A percentile compares a stretch with the other conserved stretches of the same genome.
Conservation (phyloP, 768 basidiomycete species). For the Lentinula detonsa region DNA sequence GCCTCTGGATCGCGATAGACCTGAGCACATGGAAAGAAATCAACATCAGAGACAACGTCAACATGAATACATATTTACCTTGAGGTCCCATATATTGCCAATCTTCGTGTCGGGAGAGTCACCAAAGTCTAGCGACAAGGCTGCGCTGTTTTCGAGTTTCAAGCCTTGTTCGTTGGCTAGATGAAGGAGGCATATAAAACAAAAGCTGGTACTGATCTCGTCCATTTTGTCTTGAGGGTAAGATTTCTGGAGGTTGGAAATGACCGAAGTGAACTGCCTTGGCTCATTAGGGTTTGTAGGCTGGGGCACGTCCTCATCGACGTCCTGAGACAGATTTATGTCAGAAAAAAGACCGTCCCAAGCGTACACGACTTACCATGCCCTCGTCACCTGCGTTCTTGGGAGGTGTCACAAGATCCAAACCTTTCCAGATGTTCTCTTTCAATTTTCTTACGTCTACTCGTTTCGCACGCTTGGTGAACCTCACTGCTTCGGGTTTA, state of each 20-base stretch:
- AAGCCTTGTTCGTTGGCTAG: slow-evolving; percentile 95
- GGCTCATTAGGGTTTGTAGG: slow-evolving; percentile 62
- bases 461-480: slow-evolving; percentile 91
- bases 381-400: slow-evolving; percentile 35
- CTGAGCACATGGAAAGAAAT: slow-evolving; percentile 17
- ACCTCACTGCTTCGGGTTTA: slow-evolving; percentile 85
- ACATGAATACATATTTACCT: slow-evolving; percentile 35
- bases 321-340: slow-evolving; percentile 34
- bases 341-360: not conserved
- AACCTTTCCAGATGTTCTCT: slow-evolving; percentile 94
- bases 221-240: slow-evolving; percentile 95
- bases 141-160: slow-evolving; percentile 45
- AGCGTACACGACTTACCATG: slow-evolving; percentile 41
- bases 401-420: slow-evolving; percentile 64
- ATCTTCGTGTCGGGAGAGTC: slow-evolving; percentile 41
- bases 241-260: slow-evolving; percentile 69
- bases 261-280: slow-evolving; percentile 73
- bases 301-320: slow-evolving; percentile 34
- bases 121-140: slow-evolving; percentile 29
- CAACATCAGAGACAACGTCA: not conserved
- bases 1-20: slow-evolving; percentile 41
- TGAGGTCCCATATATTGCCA: slow-evolving; percentile 71
- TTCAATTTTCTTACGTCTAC: slow-evolving; percentile 96
- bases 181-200: slow-evolving; percentile 96
- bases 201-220: slow-evolving; percentile 98